A percentile compares a stretch with the other conserved stretches of the same genome.
These are phyloP conservation scores for Diversispora epigaea DNA, from an alignment of 192 early-diverging fungal genomes.

Conservation along the genomic window DNA sequence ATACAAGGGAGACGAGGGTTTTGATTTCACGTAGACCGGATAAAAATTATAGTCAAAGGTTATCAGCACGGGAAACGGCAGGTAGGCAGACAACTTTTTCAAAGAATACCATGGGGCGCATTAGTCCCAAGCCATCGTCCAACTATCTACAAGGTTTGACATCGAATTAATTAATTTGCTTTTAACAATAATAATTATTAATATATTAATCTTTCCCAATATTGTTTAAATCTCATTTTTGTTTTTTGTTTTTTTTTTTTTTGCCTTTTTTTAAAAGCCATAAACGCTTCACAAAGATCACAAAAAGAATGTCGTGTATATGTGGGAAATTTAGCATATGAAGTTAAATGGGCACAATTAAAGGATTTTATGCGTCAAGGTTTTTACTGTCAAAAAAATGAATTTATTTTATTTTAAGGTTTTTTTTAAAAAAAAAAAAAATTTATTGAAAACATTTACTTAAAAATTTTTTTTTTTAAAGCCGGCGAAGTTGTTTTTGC, in stretches of 20 bases:
- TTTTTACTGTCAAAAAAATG: slow-evolving; percentile 28
- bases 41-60: slow-evolving; percentile 18
- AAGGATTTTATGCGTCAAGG: slow-evolving; percentile 82
- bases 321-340: slow-evolving; percentile 80
- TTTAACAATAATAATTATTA: neutral
- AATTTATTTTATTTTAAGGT: neutral
- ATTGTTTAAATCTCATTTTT: neutral
- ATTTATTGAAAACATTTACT: neutral
- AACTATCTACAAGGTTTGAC: slow-evolving; percentile 16
- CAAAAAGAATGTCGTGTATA: slow-evolving; percentile 69
- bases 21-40: slow-evolving; percentile 8
- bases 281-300: slow-evolving; percentile 46
- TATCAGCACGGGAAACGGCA: slow-evolving; percentile 28
- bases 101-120: slow-evolving; percentile 16
- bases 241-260: no score
- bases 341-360: slow-evolving; percentile 71
- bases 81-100: slow-evolving; percentile 11
- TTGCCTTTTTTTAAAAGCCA: slow-evolving; percentile 13
- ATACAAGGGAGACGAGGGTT: neutral
- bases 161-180: neutral
- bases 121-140: slow-evolving; percentile 2
- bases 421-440: neutral
- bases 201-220: neutral
- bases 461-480: slow-evolving; percentile 28
- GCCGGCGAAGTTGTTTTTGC: slow-evolving; percentile 76